These are phyloP conservation scores for Neurospora sp. DNA, from an alignment of 495 filamentous ascomycete genomes.

Conservation along the genomic window DNA sequence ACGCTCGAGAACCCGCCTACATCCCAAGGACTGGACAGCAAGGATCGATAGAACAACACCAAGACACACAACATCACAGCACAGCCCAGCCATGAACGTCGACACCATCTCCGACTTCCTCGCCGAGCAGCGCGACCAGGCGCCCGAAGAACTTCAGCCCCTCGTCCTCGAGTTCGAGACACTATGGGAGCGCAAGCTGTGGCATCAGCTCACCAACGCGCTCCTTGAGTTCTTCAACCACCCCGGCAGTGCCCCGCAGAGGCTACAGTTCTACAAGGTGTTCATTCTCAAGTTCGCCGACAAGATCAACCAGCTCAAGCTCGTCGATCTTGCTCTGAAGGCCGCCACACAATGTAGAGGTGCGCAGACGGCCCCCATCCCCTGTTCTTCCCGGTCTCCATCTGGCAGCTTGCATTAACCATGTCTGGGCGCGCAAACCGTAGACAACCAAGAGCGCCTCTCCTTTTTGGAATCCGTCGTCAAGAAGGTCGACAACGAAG, in stretches of 20 bases:
- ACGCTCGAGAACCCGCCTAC: background rate
- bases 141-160: slow-evolving; percentile 78
- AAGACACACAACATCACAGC: background rate
- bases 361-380: slow-evolving; percentile 21
- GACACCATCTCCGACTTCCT: slow-evolving; percentile 90
- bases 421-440: background rate
- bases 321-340: slow-evolving; percentile 79
- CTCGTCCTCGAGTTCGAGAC: slow-evolving; percentile 91
- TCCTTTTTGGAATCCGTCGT: slow-evolving; percentile 76
- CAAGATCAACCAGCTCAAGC: slow-evolving; percentile 97
- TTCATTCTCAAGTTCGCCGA: slow-evolving; percentile 95
- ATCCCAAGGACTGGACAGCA: background rate
- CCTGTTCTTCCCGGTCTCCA: slow-evolving; percentile 2
- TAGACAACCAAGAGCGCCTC: slow-evolving; percentile 82
- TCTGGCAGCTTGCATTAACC: background rate
- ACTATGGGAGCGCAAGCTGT: slow-evolving; percentile 96
- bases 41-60: background rate
- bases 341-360: slow-evolving; percentile 81
- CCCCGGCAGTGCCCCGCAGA: slow-evolving; percentile 68
- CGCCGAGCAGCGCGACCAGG: slow-evolving; percentile 70
- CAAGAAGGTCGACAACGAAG: slow-evolving; percentile 80
- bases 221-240: slow-evolving; percentile 83
- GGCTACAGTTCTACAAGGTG: slow-evolving; percentile 80
- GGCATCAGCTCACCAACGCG: slow-evolving; percentile 93
- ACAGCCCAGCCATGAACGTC: slow-evolving; percentile 50